Base-by-base conservation (phyloP, 225 moss, liverwort and hornwort species). In the Pseudoscleropodium purum region DNA sequence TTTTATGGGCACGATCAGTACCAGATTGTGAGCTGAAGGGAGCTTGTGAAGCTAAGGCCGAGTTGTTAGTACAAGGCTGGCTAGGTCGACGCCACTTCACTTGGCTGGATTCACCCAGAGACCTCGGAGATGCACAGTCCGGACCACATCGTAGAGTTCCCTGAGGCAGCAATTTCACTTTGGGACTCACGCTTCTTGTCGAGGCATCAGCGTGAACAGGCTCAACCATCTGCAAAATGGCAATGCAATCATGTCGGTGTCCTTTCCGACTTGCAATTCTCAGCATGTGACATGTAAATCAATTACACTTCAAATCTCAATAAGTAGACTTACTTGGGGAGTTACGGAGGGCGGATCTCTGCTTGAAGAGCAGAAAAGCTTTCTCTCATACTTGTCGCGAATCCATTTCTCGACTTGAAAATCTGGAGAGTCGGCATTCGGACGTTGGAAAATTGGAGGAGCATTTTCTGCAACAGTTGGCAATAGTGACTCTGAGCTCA, bases 381-480 rank as follows among this genome's bases (percentile, higher is more conserved):
- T 95, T 81, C 87, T 93, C 83, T 96, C 95, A 26, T 96, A 96
- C 84, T 96, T 96, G 78, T 95, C 91, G 18, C 94, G 93, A 37
- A 96, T 96, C 95, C 95, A 96, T 56, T 95, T 93, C 87, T 95
- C 95, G 34, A 93, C 94, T 82, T 90, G 88, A 36, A 85, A 92
- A 86, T 94, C 85, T 59, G 93, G 91, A 87, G 95, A 96, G 64
- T 95, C 94, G 19, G 91, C 90, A 66, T 81, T 94, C 66, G 96
- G 95, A 49, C 94, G 95, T 75, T 83, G 73, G 37, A 91, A 93
- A 76, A 86, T 91, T 31, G 90, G 65, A 88, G 95, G 95, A 72
- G 94, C 95, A n/a, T 93, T 91, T 47, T 90, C 95, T 96, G 92
- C 92, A 85, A 29, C 62, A 86, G 59, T 26, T 19, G 15, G 86